Percentiles rank a stretch among this genome's conserved stretches.
Evolutionary conservation across 495 filamentous ascomycete genomes (phyloP).

Genomic region (Evernia prunastri): DNA sequence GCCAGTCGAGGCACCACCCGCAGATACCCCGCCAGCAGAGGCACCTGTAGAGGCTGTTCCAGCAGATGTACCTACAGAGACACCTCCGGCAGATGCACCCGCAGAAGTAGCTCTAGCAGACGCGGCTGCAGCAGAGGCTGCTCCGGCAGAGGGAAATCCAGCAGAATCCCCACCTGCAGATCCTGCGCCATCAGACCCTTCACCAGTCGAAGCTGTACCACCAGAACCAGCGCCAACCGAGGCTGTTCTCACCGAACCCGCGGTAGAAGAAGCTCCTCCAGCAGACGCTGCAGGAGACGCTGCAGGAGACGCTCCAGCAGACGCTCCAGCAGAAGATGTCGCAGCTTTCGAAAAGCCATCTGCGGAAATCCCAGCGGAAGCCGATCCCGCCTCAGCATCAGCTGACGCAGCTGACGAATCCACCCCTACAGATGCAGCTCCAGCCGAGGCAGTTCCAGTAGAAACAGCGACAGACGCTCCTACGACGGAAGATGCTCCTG

Average conservation of each 20-base stretch:
- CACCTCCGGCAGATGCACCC: background rate
- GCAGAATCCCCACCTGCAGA: background rate
- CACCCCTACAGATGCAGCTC: too few relatives aligned
- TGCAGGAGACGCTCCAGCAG: background rate
- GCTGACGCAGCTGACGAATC: background rate
- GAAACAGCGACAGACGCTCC: background rate
- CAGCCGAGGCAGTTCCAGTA: background rate
- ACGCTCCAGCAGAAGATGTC: background rate
- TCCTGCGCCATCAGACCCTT: background rate
- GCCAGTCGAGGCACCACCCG: background rate
- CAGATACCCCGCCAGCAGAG: conserved; percentile 8
- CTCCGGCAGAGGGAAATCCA: background rate
- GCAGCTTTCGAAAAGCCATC: conserved; percentile 9
- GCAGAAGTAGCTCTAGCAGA: background rate
- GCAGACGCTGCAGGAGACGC: background rate
- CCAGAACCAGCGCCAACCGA: conserved; percentile 11
- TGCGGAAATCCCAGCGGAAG: conserved; percentile 14
- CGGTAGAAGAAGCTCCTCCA: conserved; percentile 7
- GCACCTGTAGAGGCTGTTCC: background rate
- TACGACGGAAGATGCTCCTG: background rate
- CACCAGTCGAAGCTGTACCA: background rate
- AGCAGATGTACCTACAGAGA: background rate
- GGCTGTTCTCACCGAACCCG: background rate
- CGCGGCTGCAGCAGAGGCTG: background rate
- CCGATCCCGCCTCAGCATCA: conserved; percentile 7